A percentile compares a stretch with the other conserved stretches of the same genome.
Conservation (phyloP, 148 eudicot species). For the Amaranthus palmeri region DNA sequence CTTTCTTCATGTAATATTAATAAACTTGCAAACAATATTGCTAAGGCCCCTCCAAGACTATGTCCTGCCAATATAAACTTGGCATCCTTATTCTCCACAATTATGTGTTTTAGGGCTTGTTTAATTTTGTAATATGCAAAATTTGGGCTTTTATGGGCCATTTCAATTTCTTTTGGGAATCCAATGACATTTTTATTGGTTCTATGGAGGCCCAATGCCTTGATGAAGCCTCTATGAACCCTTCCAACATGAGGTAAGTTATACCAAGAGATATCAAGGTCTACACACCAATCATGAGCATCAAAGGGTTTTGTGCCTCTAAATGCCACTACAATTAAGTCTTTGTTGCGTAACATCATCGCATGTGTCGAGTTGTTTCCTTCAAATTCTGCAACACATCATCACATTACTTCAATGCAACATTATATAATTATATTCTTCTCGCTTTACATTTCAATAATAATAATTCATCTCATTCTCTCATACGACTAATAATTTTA, state of each 20-base stretch:
- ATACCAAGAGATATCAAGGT: constrained; percentile 65
- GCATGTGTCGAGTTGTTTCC: constrained; percentile 41
- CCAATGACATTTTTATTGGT: constrained; percentile 15
- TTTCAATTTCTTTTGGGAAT: constrained; percentile 45
- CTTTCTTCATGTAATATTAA: constrained; percentile 53
- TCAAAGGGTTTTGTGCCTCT: constrained; percentile 68
- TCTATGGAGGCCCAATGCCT: constrained; percentile 58
- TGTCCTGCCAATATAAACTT: constrained; percentile 62
- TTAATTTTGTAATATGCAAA: constrained; percentile 62
- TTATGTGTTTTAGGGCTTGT: constrained; percentile 31
- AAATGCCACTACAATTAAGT: constrained; percentile 56
- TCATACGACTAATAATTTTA: too few relatives aligned
- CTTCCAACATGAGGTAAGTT: constrained; percentile 39
- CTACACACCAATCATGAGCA: constrained; percentile 45
- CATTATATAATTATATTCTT: too few relatives aligned
- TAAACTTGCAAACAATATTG: constrained; percentile 49
- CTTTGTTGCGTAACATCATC: constrained; percentile 39
- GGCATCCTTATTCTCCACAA: constrained; percentile 28
- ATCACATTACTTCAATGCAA: background rate
- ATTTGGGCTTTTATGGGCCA: constrained; percentile 1
- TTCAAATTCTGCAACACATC: constrained; percentile 34
- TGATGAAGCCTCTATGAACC: constrained; percentile 66
- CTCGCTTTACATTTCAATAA: background rate
- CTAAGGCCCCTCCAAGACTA: constrained; percentile 78
- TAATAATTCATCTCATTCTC: background rate